Evolutionary conservation across 345 rosid genomes (phyloP), one percentile per base, ranked within the genome.

Genomic region (Jatropha curcas): DNA sequence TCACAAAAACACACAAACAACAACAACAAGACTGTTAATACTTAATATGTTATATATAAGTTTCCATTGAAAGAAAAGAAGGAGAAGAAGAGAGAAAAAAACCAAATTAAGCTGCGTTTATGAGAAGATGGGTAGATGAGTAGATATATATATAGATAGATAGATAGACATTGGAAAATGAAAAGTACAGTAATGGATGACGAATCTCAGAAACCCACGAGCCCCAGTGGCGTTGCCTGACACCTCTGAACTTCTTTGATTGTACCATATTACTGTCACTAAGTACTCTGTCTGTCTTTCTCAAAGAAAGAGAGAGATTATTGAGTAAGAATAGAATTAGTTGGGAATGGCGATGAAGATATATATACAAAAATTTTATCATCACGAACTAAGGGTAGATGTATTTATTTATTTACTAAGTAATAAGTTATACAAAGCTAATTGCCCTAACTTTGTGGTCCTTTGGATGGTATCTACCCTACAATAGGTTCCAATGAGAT

Each of bases 171-270:
- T n/a, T n/a, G n/a, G n/a, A n/a, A n/a, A n/a, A n/a, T 61, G 46
- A 61, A 35, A 61, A 69, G 70, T 85, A 90, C 93, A 90, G 84
- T 27, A 90, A 75, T n/a, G 96, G 96, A 65, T 90, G 96, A 13
- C 93, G 93, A 86, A 90, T 90, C 85, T 90, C 96, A 65, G 93
- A 84, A 75, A 90, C 96, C 96, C 96, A 90, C 10, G 96, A 87
- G 79, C 96, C 96, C 96, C 96, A 90, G 45, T 90, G 96, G 77
- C 96, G 93, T 74, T 88, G 96, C 87, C 96, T 87, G 85, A 90
- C 96, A 76, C 96, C 96, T 87, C 90, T 88, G 89, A 88, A 90
- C 87, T 90, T 90, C 88, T 87, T 90, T 70, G 91, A 75, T 35
- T 83, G 87, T 66, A 77, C 87, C 89, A 86, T 86, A n/a, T 41